Conservation (phyloP, 2,329 filamentous ascomycete genomes). For the Paraphaeosphaeria sporulosa region DNA sequence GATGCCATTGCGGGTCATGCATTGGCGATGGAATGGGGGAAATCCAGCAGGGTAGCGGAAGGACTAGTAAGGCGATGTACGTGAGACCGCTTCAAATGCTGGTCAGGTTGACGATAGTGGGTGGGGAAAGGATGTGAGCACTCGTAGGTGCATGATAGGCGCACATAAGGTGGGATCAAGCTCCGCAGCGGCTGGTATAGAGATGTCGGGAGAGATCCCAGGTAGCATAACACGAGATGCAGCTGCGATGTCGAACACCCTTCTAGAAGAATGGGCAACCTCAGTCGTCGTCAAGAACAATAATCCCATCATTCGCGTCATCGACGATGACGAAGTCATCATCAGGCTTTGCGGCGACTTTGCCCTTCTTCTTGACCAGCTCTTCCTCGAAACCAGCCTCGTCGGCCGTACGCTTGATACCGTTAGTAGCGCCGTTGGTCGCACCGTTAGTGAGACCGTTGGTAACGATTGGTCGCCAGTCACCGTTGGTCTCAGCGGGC, state of each 20-base stretch:
- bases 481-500: slow-evolving; percentile 36
- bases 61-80: background rate
- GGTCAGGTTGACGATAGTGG: background rate
- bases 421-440: slow-evolving; percentile 40
- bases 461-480: slow-evolving; percentile 27
- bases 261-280: background rate
- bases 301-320: slow-evolving; percentile 44
- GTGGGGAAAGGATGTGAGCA: background rate
- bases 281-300: slow-evolving; percentile 47
- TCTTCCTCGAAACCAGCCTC: slow-evolving; percentile 51
- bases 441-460: slow-evolving; percentile 37
- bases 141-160: background rate
- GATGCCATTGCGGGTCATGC: slow-evolving; percentile 9
- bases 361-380: slow-evolving; percentile 49
- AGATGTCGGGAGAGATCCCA: background rate
- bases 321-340: slow-evolving; percentile 47
- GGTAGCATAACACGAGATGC: background rate
- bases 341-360: slow-evolving; percentile 43
- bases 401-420: slow-evolving; percentile 56
- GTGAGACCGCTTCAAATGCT: background rate
- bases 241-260: background rate
- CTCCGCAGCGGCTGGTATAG: background rate
- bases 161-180: background rate
- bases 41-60: background rate
- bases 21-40: background rate